Conservation (phyloP, 495 filamentous ascomycete species). For the Umbilicaria muhlenbergii region DNA sequence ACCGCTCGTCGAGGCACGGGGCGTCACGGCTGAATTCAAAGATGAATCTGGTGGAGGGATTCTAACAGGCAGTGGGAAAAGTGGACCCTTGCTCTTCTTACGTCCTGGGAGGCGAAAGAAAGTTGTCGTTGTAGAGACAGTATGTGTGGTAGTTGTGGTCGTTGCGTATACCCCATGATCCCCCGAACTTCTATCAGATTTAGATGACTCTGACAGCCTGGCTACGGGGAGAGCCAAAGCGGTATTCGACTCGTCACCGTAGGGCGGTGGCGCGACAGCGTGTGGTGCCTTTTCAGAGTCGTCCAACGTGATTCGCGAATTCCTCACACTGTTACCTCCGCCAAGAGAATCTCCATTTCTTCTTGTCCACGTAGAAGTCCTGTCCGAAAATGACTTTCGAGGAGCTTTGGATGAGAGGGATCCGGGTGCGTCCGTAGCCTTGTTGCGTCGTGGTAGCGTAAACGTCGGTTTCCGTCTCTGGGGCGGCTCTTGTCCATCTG, state of each 20-base stretch:
- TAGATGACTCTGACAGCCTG: slow-evolving; percentile 78
- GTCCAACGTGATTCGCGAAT: slow-evolving; percentile 45
- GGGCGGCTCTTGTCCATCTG: slow-evolving; percentile 38
- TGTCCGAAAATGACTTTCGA: slow-evolving; percentile 5
- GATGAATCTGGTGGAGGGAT: slow-evolving; percentile 18
- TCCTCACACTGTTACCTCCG: slow-evolving; percentile 16
- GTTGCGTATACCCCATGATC: slow-evolving; percentile 52
- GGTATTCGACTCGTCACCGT: slow-evolving; percentile 49
- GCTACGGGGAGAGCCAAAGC: slow-evolving; percentile 50
- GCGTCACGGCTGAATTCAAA: slow-evolving; percentile 7
- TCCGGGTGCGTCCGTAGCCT: slow-evolving; percentile 12
- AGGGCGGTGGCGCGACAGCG: slow-evolving; percentile 39
- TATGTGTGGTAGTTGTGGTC: slow-evolving; percentile 42
- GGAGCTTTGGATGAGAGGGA: slow-evolving; percentile 26
- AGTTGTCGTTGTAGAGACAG: slow-evolving; percentile 46
- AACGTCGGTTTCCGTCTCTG: slow-evolving; percentile 38
- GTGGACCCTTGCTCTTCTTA: slow-evolving; percentile 63
- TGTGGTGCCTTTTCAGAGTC: slow-evolving; percentile 47
- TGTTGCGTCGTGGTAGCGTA: slow-evolving; percentile 21
- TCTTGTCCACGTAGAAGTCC: not conserved
- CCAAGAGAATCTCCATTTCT: not conserved
- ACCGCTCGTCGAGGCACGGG: slow-evolving; percentile 6
- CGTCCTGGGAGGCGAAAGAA: slow-evolving; percentile 73
- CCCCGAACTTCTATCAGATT: slow-evolving; percentile 73
- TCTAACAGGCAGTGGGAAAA: slow-evolving; percentile 79